Evolutionary conservation across 2,329 filamentous ascomycete species (phyloP), one percentile per base, ranked within the genome.

Genomic region (Sporothrix schenckii): DNA sequence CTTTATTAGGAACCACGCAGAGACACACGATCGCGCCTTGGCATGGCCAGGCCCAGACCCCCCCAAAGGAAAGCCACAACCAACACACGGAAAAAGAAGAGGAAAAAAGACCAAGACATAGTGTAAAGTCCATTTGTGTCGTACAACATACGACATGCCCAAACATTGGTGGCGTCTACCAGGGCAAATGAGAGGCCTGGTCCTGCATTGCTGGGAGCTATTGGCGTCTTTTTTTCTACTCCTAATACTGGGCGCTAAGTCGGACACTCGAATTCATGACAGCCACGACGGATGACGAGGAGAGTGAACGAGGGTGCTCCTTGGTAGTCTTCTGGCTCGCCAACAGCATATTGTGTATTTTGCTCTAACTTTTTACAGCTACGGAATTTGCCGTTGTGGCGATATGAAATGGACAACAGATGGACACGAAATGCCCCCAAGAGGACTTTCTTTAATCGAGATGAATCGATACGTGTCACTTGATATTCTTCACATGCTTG

Each of bases 31-130:
- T 66, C 52, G 69, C 41, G 60, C 49, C 69, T 70, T 67, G 69
- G 69, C 69, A 70, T 67, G 60, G 69, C 61, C 52, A 67, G 61
- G 69, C 21, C 69, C 63, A 67, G 69, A 60, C 60, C 60, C 13
- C 44, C 41, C 61, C 19, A 65, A 34, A 30, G 44, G 16, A 52
- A 39, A 41, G 63, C 24, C 41, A 10, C n/a, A 27, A 14, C 21
- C 34, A 34, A 7, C 47, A 49, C 14, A 16, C 47, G 16, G 16
- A 14, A 58, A 44, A 39, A 11, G 39, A 27, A 14, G 41, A 44
- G 41, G 41, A 13, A 13, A 13, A 44, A 16, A 44, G 11, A 9
- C 14, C 10, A 44, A 44, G 41, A 16, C 16, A 16, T 16, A 44
- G 41, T 13, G 41, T 44, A 7, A 14, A 44, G 1, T 13, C 41